Base-by-base conservation (phyloP, 352 stramenopile species). In the Pythium dissimile region DNA sequence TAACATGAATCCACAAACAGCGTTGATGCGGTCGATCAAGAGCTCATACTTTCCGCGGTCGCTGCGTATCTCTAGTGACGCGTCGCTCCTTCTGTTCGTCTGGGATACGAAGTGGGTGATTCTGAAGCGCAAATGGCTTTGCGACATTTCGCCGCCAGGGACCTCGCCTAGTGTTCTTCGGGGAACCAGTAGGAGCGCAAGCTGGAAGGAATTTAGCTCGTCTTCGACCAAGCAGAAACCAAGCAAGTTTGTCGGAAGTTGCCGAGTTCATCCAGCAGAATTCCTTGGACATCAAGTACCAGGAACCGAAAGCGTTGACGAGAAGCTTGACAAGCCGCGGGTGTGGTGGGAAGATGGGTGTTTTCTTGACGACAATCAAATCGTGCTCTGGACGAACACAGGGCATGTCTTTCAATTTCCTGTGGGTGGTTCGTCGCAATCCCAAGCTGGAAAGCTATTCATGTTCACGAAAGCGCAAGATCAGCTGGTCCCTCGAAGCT, bases 401-500 rank as follows among this genome's bases (percentile, higher is more conserved):
- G 72, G 77, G 0, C 73, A 86, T 39, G 72, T 85, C 2, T 88
- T 90, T 26, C 69, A 78, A 41, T 94, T 94, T 41, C 64, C 71
- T 34, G 58, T 68, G 13, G 46, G 39, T 5, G 66, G 70, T 21
- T 44, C 61, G 39, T 27, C 68, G 52, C 9, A 21, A 42, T 41
- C 62, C 49, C 10, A 48, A 38, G 58, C 49, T 12, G 80, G 82
- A 0, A 86, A 90, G 41, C 67, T 92, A 43, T 89, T 91, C 16
- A 73, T 89, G n/a, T 89, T 94, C 43, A 92, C 83, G 7, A 89
- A 92, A 58, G 78, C 85, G 34, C 70, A 89, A 58, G 82, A 92
- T 37, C 82, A 92, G 50, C 73, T 92, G 21, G 82, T 92, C 4
- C 82, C 82, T n/a, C 69, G 82, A 27, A 89, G 80, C 27, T 85